Conservation (phyloP, 176 grass and related monocot genomes). For the Cenchrus fungigraminus region DNA sequence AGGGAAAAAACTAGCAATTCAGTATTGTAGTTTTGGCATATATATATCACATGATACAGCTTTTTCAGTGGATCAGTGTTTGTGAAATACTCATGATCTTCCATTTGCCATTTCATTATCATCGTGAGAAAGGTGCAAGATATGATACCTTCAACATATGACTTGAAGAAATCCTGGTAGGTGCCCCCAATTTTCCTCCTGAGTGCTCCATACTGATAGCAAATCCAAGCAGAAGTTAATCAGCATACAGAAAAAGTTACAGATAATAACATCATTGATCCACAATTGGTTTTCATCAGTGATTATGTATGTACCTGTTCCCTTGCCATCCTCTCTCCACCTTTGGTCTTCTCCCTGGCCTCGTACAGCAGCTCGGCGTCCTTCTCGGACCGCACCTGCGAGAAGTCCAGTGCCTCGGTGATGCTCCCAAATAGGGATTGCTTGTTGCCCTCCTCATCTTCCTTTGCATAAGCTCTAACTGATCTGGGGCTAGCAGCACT, state of each 20-base stretch:
- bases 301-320: conserved; percentile 57
- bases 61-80: neutral
- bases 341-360: conserved; percentile 72
- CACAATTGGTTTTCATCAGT: neutral
- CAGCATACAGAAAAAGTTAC: neutral
- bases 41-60: neutral
- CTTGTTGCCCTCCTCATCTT: conserved; percentile 50
- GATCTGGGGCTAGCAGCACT: conserved; percentile 21
- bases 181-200: conserved; percentile 98
- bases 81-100: neutral
- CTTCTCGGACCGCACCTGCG: conserved; percentile 81
- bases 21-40: neutral
- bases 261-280: neutral
- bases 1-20: neutral
- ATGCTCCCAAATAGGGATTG: conserved; percentile 86
- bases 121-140: neutral
- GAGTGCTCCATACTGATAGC: conserved; percentile 71
- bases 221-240: conserved; percentile 1
- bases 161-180: conserved; percentile 99
- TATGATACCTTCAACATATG: conserved; percentile 80
- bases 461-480: conserved; percentile 54
- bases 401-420: conserved; percentile 91
- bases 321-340: conserved; percentile 72
- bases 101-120: neutral
- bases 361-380: conserved; percentile 89